Evolutionary conservation across 2,329 filamentous ascomycete species (phyloP), one percentile per base, ranked within the genome.

Genomic region (Neodidymelliopsis sp.): DNA sequence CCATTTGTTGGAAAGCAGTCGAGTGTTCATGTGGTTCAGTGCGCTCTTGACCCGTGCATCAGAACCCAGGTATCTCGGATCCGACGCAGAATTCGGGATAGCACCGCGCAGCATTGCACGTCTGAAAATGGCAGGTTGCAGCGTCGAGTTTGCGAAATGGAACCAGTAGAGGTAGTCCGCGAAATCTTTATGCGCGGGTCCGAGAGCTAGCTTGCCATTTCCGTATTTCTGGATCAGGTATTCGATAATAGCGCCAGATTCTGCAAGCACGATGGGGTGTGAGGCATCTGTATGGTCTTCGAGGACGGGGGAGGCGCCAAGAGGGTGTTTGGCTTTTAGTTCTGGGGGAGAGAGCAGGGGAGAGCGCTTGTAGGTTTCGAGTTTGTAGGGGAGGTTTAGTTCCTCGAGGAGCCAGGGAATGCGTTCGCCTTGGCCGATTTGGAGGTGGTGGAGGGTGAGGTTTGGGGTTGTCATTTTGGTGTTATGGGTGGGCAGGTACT

Each of bases 331-430:
- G 15, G 57, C 54, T 40, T 66, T 64, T 12, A 71, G 51, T 1
- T 63, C 60, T n/a, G 64, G 61, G 3, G 67, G 69, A 6, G 67
- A 65, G 29, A 76, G 57, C 10, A 78, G 41, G 55, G 84, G 79
- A 6, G 62, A 62, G 31, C 80, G 78, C 39, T 74, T 51, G 72
- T 84, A 75, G 29, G 72, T 69, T 47, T 74, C 72, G 9, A 83
- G 67, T 1, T 73, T 62, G 64, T 88, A 88, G 2, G 74, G 63
- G 40, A 88, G 69, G 36, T 70, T 67, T 13, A 88, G 80, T 67
- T 88, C 85, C 67, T 88, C 85, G 65, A 83, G 83, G 34, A 88
- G 79, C 79, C 82, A 88, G 61, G 81, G 72, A 40, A 87, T 77
- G 29, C 85, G 83, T 65, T 88, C 84, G 25, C 84, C 86, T 65